Conservation (phyloP, 2,329 filamentous ascomycete genomes). For the Claviceps maximensis region DNA sequence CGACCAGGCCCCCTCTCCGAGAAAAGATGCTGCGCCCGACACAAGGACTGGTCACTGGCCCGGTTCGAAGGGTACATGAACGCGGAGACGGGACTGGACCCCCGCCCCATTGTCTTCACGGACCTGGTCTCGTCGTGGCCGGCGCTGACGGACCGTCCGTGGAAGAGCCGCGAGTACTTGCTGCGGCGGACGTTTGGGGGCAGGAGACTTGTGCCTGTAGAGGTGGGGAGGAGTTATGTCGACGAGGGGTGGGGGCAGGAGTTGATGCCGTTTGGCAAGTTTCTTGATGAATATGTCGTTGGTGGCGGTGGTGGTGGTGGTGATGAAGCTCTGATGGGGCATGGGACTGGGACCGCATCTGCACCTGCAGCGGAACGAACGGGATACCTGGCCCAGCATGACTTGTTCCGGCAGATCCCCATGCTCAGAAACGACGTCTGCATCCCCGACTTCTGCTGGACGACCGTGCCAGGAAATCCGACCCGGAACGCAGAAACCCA, state of each 20-base stretch:
- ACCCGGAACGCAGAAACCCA: neutral
- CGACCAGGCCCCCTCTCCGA: slow-evolving; percentile 13
- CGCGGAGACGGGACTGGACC: slow-evolving; percentile 25
- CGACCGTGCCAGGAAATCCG: slow-evolving; percentile 46
- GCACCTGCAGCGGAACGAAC: slow-evolving; percentile 18
- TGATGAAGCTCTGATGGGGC: too few species aligned
- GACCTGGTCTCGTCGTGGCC: slow-evolving; percentile 58
- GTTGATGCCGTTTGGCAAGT: slow-evolving; percentile 61
- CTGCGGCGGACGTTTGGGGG: slow-evolving; percentile 62
- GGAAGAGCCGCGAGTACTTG: slow-evolving; percentile 64
- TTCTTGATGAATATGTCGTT: slow-evolving; percentile 49
- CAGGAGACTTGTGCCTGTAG: slow-evolving; percentile 68
- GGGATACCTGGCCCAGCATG: slow-evolving; percentile 86
- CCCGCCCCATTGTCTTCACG: slow-evolving; percentile 56
- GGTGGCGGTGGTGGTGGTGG: neutral
- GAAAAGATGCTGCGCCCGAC: slow-evolving; percentile 14
- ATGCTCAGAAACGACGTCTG: slow-evolving; percentile 59
- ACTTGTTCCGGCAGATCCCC: slow-evolving; percentile 74
- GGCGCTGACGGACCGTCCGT: slow-evolving; percentile 52
- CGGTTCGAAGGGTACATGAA: slow-evolving; percentile 50
- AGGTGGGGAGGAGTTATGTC: slow-evolving; percentile 77
- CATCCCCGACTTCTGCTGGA: slow-evolving; percentile 77
- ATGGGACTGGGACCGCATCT: too few species aligned
- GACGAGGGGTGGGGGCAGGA: slow-evolving; percentile 75
- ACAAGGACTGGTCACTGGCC: slow-evolving; percentile 36